A percentile compares a stretch with the other conserved stretches of the same genome.
Evolutionary conservation across 768 basidiomycete species (phyloP).

Genomic region (Termitomyces sp.): DNA sequence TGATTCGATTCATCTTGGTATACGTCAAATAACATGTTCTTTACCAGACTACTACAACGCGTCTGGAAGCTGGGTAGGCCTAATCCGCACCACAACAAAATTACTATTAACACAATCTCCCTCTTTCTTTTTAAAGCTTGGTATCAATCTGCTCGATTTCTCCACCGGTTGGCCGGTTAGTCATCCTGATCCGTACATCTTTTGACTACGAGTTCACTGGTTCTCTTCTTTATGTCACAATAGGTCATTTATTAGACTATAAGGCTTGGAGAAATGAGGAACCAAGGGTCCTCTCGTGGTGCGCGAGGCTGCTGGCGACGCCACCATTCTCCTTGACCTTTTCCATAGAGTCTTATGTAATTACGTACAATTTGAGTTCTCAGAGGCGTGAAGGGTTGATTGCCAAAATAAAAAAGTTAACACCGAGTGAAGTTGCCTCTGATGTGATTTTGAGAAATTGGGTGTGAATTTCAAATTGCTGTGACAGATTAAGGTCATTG

Average conservation of each 20-base stretch:
- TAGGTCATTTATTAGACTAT: background rate
- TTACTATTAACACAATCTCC: background rate
- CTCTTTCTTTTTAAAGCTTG: conserved; percentile 22
- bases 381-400: background rate
- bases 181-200: background rate
- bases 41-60: conserved; percentile 45
- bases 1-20: background rate
- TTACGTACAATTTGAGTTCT: background rate
- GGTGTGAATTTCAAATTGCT: background rate
- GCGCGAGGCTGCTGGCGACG: background rate
- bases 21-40: background rate
- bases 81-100: background rate
- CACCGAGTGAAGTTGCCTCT: background rate
- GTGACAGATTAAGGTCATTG: background rate
- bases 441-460: background rate
- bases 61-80: conserved; percentile 33
- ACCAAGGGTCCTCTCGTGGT: background rate
- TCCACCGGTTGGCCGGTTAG: conserved; percentile 44
- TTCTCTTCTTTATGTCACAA: background rate
- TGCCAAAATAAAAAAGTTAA: background rate
- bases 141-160: conserved; percentile 43
- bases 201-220: background rate
- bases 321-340: background rate
- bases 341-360: background rate
- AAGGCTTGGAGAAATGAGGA: background rate